Base-by-base conservation (phyloP, 163 green algal species). In the Smithsoniella earleae region DNA sequence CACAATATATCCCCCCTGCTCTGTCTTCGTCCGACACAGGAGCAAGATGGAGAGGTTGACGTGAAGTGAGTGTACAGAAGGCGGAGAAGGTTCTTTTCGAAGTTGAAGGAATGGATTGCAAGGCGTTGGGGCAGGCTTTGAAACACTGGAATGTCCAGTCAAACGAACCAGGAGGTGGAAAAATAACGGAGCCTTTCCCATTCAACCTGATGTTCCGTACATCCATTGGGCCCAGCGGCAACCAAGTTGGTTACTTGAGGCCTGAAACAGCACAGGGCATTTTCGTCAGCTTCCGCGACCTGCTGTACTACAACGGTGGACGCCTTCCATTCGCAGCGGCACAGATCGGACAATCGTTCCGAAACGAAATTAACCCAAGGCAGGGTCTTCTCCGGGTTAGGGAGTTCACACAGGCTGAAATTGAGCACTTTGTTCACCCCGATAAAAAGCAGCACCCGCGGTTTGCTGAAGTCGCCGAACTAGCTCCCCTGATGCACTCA, bases 141-240 rank as follows among this genome's bases (percentile, higher is more conserved):
- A 30, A 38, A 33, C 3, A 43, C 18, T 69, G 58, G 58, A 38
- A 69, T 31, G 58, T 69, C 30, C 58, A 69, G 58, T 69, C 58
- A 4, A 69, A 69, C 25, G 58, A 69, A 33, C 58, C 58, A n/a
- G 40, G 40, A 36, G 38, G 40, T 28, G 38, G 65, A 27, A 87
- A 91, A 64, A 86, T 99, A 54, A 86, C 78, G 5, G 76, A 81
- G 5, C 93, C 94, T 30, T 98, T 95, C 82, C 86, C 92, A 52
- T 99, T 99, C 89, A 99, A 99, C 83, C 87, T 99, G 6, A 99
- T 99, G 94, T 99, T 99, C 79, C 89, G 89, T 75, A 98, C 94
- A 3, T 87, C 80, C 75, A 99, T 99, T 75, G 94, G 94, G 10
- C 94, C 94, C 27, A 84, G 78, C 27, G 94, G 94, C 28, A 85